Evolutionary conservation across 768 basidiomycete species (phyloP).

Genomic region (Pisolithus albus): DNA sequence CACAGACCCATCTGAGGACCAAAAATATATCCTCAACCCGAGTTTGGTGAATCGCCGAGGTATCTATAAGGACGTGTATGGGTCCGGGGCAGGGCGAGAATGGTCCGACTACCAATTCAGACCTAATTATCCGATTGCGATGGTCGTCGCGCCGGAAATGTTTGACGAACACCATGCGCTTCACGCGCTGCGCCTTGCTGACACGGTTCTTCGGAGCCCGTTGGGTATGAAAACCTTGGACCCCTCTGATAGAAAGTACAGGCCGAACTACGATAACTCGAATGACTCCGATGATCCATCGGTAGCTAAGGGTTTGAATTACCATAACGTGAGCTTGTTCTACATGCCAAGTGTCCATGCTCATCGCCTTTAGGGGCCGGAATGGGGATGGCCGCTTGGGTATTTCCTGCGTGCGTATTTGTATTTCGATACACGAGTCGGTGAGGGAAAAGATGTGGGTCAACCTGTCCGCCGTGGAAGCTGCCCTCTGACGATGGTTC

Average conservation of each 20-base stretch:
- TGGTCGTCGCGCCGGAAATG: slow-evolving; percentile 94
- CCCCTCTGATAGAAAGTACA: slow-evolving; percentile 80
- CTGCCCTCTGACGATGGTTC: background rate
- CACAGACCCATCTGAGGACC: slow-evolving; percentile 66
- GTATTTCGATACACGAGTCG: slow-evolving; percentile 70
- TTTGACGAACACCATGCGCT: slow-evolving; percentile 80
- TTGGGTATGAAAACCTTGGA: slow-evolving; percentile 97
- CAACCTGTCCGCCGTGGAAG: background rate
- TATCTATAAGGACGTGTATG: slow-evolving; percentile 97
- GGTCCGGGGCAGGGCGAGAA: slow-evolving; percentile 79
- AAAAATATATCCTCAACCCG: slow-evolving; percentile 60
- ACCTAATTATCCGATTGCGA: slow-evolving; percentile 90
- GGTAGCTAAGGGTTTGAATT: slow-evolving; percentile 91
- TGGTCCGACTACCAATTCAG: slow-evolving; percentile 98
- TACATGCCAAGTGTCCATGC: slow-evolving; percentile 2
- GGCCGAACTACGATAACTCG: slow-evolving; percentile 87
- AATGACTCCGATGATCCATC: slow-evolving; percentile 81
- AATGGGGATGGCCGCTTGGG: slow-evolving; percentile 94
- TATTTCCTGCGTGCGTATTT: slow-evolving; percentile 94
- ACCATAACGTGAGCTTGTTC: slow-evolving; percentile 63
- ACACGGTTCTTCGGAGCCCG: slow-evolving; percentile 74
- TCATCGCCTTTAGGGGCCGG: slow-evolving; percentile 57
- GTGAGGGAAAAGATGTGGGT: slow-evolving; percentile 62
- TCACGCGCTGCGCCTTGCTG: slow-evolving; percentile 71
- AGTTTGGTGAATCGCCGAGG: slow-evolving; percentile 79